A percentile compares a stretch with the other conserved stretches of the same genome.
These are phyloP conservation scores for Pontederia crassipes DNA, from an alignment of 176 grass and related monocot species.

Conservation along the genomic window DNA sequence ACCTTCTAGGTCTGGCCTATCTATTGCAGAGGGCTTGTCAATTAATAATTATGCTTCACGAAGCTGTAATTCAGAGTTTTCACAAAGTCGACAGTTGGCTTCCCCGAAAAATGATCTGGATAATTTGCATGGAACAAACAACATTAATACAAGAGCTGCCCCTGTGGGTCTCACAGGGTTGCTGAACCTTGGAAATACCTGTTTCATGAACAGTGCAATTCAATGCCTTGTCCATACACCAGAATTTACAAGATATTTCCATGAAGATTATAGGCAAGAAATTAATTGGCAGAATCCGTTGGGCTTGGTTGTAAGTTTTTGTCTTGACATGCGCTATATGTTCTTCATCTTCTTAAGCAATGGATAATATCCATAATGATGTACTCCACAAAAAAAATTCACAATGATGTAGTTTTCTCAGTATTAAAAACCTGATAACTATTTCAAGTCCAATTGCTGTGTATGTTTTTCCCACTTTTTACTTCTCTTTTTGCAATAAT, in stretches of 20 bases:
- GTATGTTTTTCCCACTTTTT: too few relatives aligned
- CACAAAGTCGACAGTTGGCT: slow-evolving; percentile 38
- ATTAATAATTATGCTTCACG: slow-evolving; percentile 54
- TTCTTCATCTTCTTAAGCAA: neutral
- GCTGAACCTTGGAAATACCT: slow-evolving; percentile 95
- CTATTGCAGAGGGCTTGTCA: slow-evolving; percentile 49
- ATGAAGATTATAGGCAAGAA: slow-evolving; percentile 90
- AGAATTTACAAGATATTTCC: slow-evolving; percentile 91
- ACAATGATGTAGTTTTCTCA: neutral
- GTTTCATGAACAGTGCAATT: slow-evolving; percentile 98
- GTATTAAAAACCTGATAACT: too few relatives aligned
- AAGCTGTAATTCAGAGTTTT: slow-evolving; percentile 44
- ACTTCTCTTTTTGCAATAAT: too few relatives aligned
- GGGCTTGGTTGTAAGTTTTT: slow-evolving; percentile 85
- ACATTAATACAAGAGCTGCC: slow-evolving; percentile 41
- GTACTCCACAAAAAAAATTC: neutral
- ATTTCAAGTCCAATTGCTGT: too few relatives aligned
- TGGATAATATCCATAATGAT: too few relatives aligned
- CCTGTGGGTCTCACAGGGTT: slow-evolving; percentile 78
- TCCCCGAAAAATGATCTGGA: slow-evolving; percentile 49
- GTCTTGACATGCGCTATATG: neutral
- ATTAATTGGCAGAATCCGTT: slow-evolving; percentile 98
- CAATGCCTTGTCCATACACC: slow-evolving; percentile 98
- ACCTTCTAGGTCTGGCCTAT: slow-evolving; percentile 45
- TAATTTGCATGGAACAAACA: slow-evolving; percentile 47